Conservation (phyloP, 164 flowering plant species). For the Sedum album region DNA sequence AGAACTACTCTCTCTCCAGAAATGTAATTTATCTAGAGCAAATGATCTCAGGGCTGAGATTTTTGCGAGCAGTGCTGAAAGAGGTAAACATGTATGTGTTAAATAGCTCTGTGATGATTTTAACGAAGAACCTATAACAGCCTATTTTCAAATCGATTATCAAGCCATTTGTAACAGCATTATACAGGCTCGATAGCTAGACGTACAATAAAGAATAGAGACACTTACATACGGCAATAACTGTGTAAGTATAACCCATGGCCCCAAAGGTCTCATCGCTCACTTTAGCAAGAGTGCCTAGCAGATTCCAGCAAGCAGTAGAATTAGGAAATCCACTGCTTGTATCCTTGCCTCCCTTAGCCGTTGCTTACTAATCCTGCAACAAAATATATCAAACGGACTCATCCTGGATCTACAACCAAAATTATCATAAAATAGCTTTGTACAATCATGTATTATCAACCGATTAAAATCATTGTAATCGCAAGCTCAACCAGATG, state of each 20-base stretch:
- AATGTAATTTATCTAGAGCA: conserved; percentile 73
- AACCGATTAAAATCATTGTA: no score
- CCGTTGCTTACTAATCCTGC: conserved; percentile 82
- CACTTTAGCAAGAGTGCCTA: conserved; percentile 95
- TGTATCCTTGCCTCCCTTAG: conserved; percentile 77
- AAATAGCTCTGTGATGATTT: background rate
- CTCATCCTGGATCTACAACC: no score
- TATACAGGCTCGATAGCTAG: no score
- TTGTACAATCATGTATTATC: no score
- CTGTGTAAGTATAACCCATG: conserved; percentile 79
- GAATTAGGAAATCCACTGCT: conserved; percentile 74
- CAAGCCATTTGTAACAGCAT: no score
- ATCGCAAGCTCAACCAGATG: background rate
- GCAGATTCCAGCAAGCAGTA: conserved; percentile 89
- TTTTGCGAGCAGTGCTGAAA: conserved; percentile 9
- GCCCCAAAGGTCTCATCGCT: conserved; percentile 89
- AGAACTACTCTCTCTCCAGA: conserved; percentile 84
- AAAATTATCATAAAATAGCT: no score
- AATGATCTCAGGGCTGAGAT: conserved; percentile 87
- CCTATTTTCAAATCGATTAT: background rate
- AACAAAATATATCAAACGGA: background rate
- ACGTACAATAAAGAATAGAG: no score
- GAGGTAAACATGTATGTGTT: background rate
- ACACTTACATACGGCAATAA: conserved; percentile 93
- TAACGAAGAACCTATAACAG: background rate